Evolutionary conservation across 1,139 yeast genomes (phyloP).

Genomic region (Sugiyamaella xylanicola): DNA sequence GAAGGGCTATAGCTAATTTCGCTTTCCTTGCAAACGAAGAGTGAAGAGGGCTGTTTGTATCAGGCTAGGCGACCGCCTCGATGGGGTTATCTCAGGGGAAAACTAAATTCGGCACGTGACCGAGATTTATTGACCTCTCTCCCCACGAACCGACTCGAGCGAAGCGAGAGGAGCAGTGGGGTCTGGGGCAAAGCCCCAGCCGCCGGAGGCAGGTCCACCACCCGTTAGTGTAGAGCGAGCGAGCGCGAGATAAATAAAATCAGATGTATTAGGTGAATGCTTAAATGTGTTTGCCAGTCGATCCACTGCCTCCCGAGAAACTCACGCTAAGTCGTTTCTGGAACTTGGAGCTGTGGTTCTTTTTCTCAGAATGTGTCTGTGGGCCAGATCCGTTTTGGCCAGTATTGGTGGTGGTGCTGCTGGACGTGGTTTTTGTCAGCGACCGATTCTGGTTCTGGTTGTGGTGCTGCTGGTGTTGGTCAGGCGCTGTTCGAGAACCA

Average conservation of each 20-base stretch:
- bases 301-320: constrained; percentile 13
- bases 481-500: not conserved
- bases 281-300: constrained; percentile 7
- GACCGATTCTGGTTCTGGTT: not conserved
- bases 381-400: not conserved
- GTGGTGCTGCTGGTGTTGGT: constrained; percentile 1
- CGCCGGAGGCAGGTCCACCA: not conserved
- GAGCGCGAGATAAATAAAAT: too few species aligned
- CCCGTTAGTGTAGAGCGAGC: too few species aligned
- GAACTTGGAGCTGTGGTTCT: constrained; percentile 17
- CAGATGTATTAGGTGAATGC: not conserved
- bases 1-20: too few species aligned
- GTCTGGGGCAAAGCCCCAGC: constrained; percentile 1
- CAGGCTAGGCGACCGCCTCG: not conserved
- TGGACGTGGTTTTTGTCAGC: not conserved
- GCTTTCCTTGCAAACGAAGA: too few species aligned
- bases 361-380: constrained; percentile 1
- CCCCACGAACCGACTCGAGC: not conserved
- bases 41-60: too few species aligned
- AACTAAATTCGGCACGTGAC: not conserved
- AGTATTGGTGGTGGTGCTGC: constrained; percentile 2
- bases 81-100: not conserved
- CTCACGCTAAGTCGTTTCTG: constrained; percentile 28
- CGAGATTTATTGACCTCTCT: too few species aligned
- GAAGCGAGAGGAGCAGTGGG: not conserved